Evolutionary conservation across 257 asterid species (phyloP), one percentile per base, ranked within the genome.

Genomic region (Lycium barbarum): DNA sequence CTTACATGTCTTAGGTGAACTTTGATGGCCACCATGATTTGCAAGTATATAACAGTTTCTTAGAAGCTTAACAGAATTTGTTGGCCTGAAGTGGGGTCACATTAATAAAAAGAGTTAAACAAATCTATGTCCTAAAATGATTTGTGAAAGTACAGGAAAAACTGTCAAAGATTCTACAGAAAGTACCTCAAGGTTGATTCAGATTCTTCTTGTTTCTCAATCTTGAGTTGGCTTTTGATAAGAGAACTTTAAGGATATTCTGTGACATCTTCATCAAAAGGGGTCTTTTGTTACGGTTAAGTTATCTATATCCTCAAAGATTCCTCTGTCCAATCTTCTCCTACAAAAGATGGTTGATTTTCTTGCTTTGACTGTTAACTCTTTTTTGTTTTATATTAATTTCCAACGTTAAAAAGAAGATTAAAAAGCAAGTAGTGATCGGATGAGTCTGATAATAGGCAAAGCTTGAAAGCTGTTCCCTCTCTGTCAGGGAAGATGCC

Each of bases 171-270:
- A 51, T 76, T 76, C 81, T 51, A 43, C 14, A 49, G n/a, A 47
- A 72, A 72, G 80, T 43, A 14, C 10, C 57, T 43, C 36, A 9
- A 43, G 36, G 58, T 72, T 45, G 18, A 51, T 76, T 76, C 26
- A 51, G 82, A 51, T 76, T 76, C 82, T 51, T 22, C 12, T 51
- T 76, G 82, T 76, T 53, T 76, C 47, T 76, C n/a, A 6, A 76
- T 76, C 14, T 76, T 26, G 26, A 51, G 82, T 53, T 76, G 51
- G 26, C 13, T 6, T 3, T 70, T 70, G 54, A 67, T 17, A 38
- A 15, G 78, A 70, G 74, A 38, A 38, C 53, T 70, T 13, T 33
- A 76, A 76, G 82, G 8, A 76, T 76, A 76, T 76, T 26, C 82
- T 26, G 82, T 76, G 26, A 76, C 20, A 47, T 76, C 11, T 76